Base-by-base conservation (phyloP, 2,329 filamentous ascomycete genomes). In the Pseudodiploospora longispora region DNA sequence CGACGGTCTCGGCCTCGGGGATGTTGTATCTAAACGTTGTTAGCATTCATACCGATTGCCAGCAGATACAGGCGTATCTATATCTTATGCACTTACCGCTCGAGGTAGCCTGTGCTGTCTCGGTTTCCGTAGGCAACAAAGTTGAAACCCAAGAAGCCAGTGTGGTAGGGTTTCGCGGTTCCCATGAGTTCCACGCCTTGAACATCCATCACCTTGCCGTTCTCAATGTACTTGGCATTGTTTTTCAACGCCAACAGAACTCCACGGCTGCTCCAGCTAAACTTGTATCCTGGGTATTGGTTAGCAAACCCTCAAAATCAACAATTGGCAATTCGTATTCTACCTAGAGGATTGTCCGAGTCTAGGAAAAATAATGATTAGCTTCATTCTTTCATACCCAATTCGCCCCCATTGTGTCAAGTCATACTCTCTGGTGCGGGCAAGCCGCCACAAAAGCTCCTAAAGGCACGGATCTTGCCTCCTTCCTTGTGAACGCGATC, bases 121-220 rank as follows among this genome's bases (percentile, higher is more conserved):
- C 90, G 77, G 80, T 97, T 97, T 46, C 86, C 85, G 70, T 97
- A 97, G 36, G 85, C 88, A 54, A 96, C 89, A 57, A 95, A 91
- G 41, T 85, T 83, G 64, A 82, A 96, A 47, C 87, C 44, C 36
- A 30, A 4, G 6, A 4, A 5, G 70, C 88, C 90, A 71, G 90
- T 91, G 66, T 76, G 80, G 76, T 93, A 95, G 41, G 87, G 85
- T 73, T 91, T 89, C 30, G 88, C 87, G 38, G 76, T 48, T 19
- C 71, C 82, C 91, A 96, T 97, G 49, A 96, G 75, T 36, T 90
- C 85, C 53, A 73, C 69, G 47, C 53, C 52, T 12, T 69, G 67
- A 30, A 89, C 74, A 45, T 82, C 74, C 55, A 85, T 77, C 51
- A 85, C 66, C 70, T 90, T 77, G 58, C 89, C 89, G 53, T 87